A percentile compares a stretch with the other conserved stretches of the same genome.
Evolutionary conservation across 345 rosid genomes (phyloP).

Genomic region (Orychophragmus violaceus): DNA sequence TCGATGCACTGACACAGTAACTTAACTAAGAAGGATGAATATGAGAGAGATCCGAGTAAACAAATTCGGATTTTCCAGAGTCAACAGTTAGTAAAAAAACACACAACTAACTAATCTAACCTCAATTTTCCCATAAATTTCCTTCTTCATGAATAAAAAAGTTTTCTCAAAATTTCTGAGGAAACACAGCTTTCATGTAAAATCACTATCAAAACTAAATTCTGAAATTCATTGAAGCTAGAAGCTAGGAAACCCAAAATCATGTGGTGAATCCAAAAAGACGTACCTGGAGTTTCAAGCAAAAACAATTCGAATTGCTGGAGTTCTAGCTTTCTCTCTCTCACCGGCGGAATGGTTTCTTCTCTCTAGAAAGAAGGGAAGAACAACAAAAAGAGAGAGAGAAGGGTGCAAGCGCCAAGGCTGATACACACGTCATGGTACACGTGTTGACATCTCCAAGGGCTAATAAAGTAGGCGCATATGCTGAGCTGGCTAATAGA

Average conservation of each 20-base stretch:
- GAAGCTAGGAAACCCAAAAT: neutral
- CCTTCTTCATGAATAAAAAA: neutral
- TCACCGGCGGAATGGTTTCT: neutral
- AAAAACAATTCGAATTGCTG: neutral
- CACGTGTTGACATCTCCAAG: constrained; percentile 17
- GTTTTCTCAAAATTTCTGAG: neutral
- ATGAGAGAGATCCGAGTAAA: constrained; percentile 9
- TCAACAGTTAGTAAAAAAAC: neutral
- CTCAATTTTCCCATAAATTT: too few species aligned
- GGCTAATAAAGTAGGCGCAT: neutral
- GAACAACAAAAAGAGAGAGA: neutral
- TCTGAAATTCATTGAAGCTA: neutral
- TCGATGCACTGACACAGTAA: neutral
- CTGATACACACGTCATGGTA: constrained; percentile 21
- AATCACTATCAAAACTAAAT: neutral
- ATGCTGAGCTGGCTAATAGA: constrained; percentile 30
- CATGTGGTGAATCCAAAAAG: neutral
- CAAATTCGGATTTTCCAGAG: neutral
- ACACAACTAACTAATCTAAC: too few species aligned
- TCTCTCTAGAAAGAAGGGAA: constrained; percentile 9
- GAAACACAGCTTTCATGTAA: neutral
- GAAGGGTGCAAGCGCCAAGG: constrained; percentile 27
- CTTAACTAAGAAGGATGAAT: neutral
- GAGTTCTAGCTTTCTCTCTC: neutral
- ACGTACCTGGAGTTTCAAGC: neutral